Evolutionary conservation across 306 rosid species (phyloP), one percentile per base, ranked within the genome.

Genomic region (Sechiopsis laciniata): DNA sequence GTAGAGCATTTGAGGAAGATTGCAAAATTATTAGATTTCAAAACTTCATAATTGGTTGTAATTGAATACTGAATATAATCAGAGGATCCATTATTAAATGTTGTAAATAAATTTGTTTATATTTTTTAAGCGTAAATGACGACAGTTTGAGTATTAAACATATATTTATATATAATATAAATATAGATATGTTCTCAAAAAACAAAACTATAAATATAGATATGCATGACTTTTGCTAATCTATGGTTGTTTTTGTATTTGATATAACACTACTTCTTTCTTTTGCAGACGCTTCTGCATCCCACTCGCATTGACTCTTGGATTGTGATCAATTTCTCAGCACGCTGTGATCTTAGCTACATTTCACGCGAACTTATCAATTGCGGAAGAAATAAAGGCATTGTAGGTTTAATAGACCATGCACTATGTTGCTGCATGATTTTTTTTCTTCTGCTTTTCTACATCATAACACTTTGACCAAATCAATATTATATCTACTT

Each of bases 251-350:
- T 8, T 5, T 12, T 7, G 76, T 21, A 29, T 54, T 74, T 77
- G 76, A 73, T 79, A 65, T 11, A 75, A 40, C 29, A 78, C 20
- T n/a, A 20, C n/a, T 71, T 75, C 59, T 45, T 78, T 62, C 32
- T 73, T 53, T 59, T 66, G 59, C 72, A 90, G 98, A 85, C 85
- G 58, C 90, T 94, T 83, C 55, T 83, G 22, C 76, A 78, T 53
- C 91, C 98, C 74, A 76, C 77, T 74, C 83, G 70, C 45, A 87
- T 94, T 69, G 82, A 72, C 32, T 65, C 50, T 71, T 90, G 98
- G 98, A 76, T 85, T 81, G 82, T 94, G 63, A 97, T 94, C 53
- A 94, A 94, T 80, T 94, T 94, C 82, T 94, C 98, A 78, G 90
- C 95, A 24, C 85, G 88, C 55, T 89, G 95, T 85, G 98, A 94